Evolutionary conservation across 306 rosid species (phyloP).

Genomic region (Quercus engelmannii): DNA sequence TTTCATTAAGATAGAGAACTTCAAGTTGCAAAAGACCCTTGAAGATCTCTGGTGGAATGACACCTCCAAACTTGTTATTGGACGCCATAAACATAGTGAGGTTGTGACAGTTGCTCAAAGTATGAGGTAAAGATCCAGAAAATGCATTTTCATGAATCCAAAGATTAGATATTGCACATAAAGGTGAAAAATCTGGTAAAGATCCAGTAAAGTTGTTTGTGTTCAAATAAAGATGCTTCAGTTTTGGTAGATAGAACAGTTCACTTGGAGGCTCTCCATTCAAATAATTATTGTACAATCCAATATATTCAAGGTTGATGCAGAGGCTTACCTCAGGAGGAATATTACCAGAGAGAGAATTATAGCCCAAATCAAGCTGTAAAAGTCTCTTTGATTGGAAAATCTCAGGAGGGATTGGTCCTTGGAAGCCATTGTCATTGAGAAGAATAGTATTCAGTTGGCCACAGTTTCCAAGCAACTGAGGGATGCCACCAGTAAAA

Average conservation of each 20-base stretch:
- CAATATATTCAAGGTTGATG: constrained; percentile 12
- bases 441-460: constrained; percentile 12
- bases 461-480: constrained; percentile 16
- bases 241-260: neutral
- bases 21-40: constrained; percentile 15
- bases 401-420: constrained; percentile 15
- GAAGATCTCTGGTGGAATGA: constrained; percentile 11
- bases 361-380: constrained; percentile 20
- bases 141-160: constrained; percentile 16
- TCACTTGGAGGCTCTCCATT: constrained; percentile 14
- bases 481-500: constrained; percentile 16
- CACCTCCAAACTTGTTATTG: constrained; percentile 8
- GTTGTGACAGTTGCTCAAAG: constrained; percentile 11
- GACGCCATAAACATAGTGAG: constrained; percentile 14
- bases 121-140: constrained; percentile 10
- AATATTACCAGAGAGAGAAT: constrained; percentile 15
- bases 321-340: constrained; percentile 23
- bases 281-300: constrained; percentile 16
- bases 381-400: constrained; percentile 1
- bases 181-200: constrained; percentile 9
- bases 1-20: constrained; percentile 7
- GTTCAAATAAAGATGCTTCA: constrained; percentile 17
- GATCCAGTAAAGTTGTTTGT: constrained; percentile 16
- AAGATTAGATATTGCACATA: constrained; percentile 15
- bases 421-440: constrained; percentile 12